Evolutionary conservation across 305 asterid species (phyloP), one percentile per base, ranked within the genome.

Genomic region (Rubia balearica): DNA sequence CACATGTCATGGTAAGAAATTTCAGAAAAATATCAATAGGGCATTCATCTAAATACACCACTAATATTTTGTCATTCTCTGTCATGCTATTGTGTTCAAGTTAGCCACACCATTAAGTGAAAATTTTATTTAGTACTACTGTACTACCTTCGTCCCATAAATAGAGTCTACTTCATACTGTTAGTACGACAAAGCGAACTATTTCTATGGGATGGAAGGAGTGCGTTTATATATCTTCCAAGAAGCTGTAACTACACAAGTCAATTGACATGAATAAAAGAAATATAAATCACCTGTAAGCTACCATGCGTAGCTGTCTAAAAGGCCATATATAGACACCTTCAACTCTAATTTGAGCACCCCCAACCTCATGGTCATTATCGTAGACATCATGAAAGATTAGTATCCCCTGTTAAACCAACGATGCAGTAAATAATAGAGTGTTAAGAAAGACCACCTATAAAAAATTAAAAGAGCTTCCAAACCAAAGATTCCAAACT

Each of bases 261-360:
- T 51, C 59, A 53, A 10, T 41, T 42, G 27, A 62, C 38, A 12
- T 14, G 46, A 41, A 33, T 38, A 0, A 33, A 19, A 40, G 65
- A 40, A 51, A 3, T 33, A 57, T 74, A 65, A 61, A 59, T 61
- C 85, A 95, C 99, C 99, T 90, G 88, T 76, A 85, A 70, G 91
- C 96, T 68, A 95, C 91, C 98, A 95, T 79, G 73, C 98, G 89
- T 63, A 95, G 91, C 76, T 95, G 98, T 90, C 96, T 89, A 88
- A 95, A 95, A 76, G 99, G 99, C 99, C 99, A 95, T 79, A 95
- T 87, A 78, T 95, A 92, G 74, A 92, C 99, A 70, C 99, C 99
- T 83, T 90, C 98, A 59, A 95, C 93, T 80, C 91, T 85, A 72
- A 95, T 85, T 85, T 86, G 93, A 82, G 97, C 88, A 70, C 91